A percentile compares a stretch with the other conserved stretches of the same genome.
phyloP scores from a whole-genome alignment of 257 asterid species.

The Capsicum chinense region DNA sequence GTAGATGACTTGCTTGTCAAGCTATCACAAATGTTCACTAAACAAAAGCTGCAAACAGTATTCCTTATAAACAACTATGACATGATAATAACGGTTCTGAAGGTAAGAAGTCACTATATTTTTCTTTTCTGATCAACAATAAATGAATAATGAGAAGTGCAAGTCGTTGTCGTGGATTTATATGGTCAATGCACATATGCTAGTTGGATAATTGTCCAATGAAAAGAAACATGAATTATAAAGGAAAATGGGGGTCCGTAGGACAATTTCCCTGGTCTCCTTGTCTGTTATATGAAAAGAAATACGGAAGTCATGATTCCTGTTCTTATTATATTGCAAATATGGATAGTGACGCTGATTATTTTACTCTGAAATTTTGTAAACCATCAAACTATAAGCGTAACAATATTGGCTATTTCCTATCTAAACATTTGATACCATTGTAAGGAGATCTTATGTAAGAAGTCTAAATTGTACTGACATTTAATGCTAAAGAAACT shows the following conservation, averaged over 20 bases:
- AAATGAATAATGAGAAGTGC: constrained; percentile 14
- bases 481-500: not conserved
- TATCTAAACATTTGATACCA: constrained; percentile 20
- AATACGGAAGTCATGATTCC: not conserved
- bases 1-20: constrained; percentile 88
- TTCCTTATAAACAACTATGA: constrained; percentile 95
- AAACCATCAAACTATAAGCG: not conserved
- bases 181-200: not conserved
- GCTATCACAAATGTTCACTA: constrained; percentile 80
- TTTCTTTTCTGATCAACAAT: not conserved
- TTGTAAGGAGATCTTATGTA: constrained; percentile 3
- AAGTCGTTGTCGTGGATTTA: constrained; percentile 3
- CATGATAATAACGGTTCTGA: constrained; percentile 92
- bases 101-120: constrained; percentile 55
- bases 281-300: not conserved
- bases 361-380: not conserved
- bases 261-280: not conserved
- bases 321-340: constrained; percentile 12
- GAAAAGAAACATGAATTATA: constrained; percentile 9
- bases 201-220: not conserved
- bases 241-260: constrained; percentile 9
- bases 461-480: not conserved
- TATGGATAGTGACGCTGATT: not conserved
- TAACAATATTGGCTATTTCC: not conserved
- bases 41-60: constrained; percentile 80